Evolutionary conservation across 2,329 filamentous ascomycete genomes (phyloP), one percentile per base, ranked within the genome.

Genomic region (Talaromyces islandicus): DNA sequence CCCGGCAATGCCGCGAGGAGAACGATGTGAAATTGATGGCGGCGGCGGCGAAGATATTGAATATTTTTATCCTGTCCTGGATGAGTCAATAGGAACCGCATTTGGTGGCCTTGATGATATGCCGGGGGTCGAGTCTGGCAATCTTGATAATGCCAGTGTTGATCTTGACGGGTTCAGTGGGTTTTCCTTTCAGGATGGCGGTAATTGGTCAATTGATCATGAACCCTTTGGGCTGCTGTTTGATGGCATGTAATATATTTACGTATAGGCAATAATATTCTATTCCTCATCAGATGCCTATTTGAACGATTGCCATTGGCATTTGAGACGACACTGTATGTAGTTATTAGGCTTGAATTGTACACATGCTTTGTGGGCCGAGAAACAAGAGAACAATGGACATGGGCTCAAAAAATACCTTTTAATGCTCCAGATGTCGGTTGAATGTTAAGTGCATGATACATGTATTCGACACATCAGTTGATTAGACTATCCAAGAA

Each of bases 151-250:
- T 52, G 54, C 29, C 14, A 30, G 43, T 21, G 50, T 61, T 50
- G 59, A 61, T 55, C 59, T 61, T 21, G 59, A 61, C 41, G 55
- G 59, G 2, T 61, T 61, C 21, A 58, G 32, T 51, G 59, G 57
- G 10, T 55, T 61, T 6, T 56, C 59, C 30, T 61, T 61, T 9
- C 50, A 61, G 38, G 55, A 61, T 43, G 59, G 55, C 5, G 59
- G 41, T 14, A 57, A 43, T 35, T 58, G 57, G 29, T 61, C 59
- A 4, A 61, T 61, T 58, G 59, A 61, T 32, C 57, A 57, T 35
- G 59, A 61, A 30, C 59, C 59, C 7, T 61, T 61, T 30, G 59
- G 59, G n/a, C 24, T 61, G 2, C 56, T 61, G 3, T 46, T 61
- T 58, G 59, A 61, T 51, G 59, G 59, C 3, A 58, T 61, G 48